These are phyloP conservation scores for Melampsora abietis-canadensis DNA, from an alignment of 1,284 basidiomycete genomes.

Conservation along the genomic window DNA sequence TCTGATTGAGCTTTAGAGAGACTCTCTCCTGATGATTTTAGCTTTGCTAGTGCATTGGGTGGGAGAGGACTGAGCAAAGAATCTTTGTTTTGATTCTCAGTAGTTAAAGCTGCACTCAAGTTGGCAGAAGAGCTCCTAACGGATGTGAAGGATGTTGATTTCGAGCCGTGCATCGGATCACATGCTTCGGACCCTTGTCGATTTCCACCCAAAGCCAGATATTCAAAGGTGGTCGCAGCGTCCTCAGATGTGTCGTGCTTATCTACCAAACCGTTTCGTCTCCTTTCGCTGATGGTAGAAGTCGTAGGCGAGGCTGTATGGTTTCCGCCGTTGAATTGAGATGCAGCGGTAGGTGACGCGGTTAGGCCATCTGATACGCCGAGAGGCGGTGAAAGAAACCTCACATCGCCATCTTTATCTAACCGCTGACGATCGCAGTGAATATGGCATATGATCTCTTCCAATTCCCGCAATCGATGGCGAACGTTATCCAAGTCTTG, in stretches of 20 bases:
- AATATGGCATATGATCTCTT: neutral
- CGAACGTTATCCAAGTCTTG: neutral
- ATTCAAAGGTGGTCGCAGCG: constrained; percentile 1
- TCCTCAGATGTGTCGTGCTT: constrained; percentile 8
- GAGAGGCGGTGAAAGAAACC: neutral
- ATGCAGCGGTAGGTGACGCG: neutral
- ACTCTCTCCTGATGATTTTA: neutral
- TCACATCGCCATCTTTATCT: neutral
- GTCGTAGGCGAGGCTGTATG: neutral
- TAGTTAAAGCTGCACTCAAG: neutral
- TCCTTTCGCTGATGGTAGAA: neutral
- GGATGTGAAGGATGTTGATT: neutral
- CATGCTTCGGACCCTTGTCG: neutral
- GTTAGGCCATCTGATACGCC: neutral
- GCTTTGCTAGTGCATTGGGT: neutral
- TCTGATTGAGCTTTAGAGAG: neutral
- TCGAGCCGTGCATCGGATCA: neutral
- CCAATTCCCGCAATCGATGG: neutral
- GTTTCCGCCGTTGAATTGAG: neutral
- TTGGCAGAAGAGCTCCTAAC: neutral
- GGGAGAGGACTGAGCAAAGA: neutral
- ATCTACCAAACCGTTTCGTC: constrained; percentile 1
- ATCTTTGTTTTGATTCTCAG: neutral
- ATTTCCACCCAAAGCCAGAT: neutral
- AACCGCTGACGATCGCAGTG: constrained; percentile 1